Evolutionary conservation across 257 asterid species (phyloP), one percentile per base, ranked within the genome.

Genomic region (Solanum paucissectum): DNA sequence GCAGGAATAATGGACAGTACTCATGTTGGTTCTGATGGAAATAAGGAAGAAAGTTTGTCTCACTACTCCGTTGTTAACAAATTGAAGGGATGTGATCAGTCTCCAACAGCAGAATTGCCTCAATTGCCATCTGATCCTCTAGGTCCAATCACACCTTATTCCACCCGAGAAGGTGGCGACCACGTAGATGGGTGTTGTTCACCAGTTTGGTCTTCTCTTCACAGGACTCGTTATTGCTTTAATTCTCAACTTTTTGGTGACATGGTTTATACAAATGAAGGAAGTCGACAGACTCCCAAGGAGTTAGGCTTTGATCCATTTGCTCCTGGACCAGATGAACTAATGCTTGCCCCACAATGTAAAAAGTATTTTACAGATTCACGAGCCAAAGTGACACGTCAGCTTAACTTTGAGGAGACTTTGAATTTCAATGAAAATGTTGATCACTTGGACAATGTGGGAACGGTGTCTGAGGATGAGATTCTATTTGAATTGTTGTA

Each of bases 71-170:
- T 71, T 71, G 72, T 86, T 69, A 55, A 44, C 66, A 86, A 64
- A n/a, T 79, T 69, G 77, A 60, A 42, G n/a, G 49, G 58, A 32
- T 11, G 58, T 72, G 9, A 66, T 49, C 49, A 87, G 82, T 55
- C 21, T 12, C 4, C 77, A 23, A n/a, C 46, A 7, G 92, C 79
- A 44, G 79, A 86, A 68, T 14, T 85, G 79, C 64, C 37, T 18
- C 14, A 85, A 66, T 40, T 44, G 71, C 37, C 84, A 44, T n/a
- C 84, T 33, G 84, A 71, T 76, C 34, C 84, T 23, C 69, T 91
- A 5, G 90, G 81, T 86, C 93, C 95, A 13, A 86, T 76, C 29
- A 93, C 94, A 74, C 93, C 95, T 32, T 94, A 91, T 88, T 88
- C 88, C 71, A 85, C 76, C 34, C 85, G 87, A 72, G 91, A 90